Base-by-base conservation (phyloP, 2,329 filamentous ascomycete species). In the Arthrinium puccinioides region DNA sequence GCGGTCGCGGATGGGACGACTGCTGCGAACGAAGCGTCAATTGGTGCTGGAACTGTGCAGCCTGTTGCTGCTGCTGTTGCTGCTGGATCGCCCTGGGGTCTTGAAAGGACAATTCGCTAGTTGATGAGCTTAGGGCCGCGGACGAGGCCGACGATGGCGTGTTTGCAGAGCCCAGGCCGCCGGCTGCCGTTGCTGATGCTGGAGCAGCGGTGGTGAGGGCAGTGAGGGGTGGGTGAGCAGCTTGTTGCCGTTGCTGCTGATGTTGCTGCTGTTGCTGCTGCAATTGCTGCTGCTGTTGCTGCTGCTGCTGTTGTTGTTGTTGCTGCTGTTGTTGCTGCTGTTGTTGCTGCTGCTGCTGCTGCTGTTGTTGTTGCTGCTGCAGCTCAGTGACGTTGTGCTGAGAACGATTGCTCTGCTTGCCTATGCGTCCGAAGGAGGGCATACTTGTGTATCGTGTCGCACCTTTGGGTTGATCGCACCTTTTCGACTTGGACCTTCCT, bases 311-410 rank as follows among this genome's bases (percentile, higher is more conserved):
- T 11, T 37, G 40, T 25, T 40, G 44, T 9, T 40, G 41, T 18
- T 42, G 42, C 18, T 46, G 43, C 18, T 48, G 46, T 19, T 38
- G 44, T 19, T 41, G 44, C 9, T 42, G 44, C 21, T 46, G 46
- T 29, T 48, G 54, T 28, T 51, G 50, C 40, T 40, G 48, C 44
- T 44, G 49, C 45, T 48, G 41, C 29, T 41, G 46, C 45, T 43
- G 47, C 43, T 19, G 49, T 38, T 40, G 46, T 38, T 51, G 58
- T 44, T 53, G 59, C 49, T 54, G 60, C 32, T 53, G 59, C 49
- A 61, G 56, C 54, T 72, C 71, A 51, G 63, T 61, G 50, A 75
- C 63, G 46, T 68, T 66, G 54, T 73, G 70, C 61, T 75, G 73
- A 56, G 73, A 73, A 51, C 70, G 70, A 53, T 72, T 73, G 63